Base-by-base conservation (phyloP, 2,329 filamentous ascomycete species). In the Penicillium sp. region DNA sequence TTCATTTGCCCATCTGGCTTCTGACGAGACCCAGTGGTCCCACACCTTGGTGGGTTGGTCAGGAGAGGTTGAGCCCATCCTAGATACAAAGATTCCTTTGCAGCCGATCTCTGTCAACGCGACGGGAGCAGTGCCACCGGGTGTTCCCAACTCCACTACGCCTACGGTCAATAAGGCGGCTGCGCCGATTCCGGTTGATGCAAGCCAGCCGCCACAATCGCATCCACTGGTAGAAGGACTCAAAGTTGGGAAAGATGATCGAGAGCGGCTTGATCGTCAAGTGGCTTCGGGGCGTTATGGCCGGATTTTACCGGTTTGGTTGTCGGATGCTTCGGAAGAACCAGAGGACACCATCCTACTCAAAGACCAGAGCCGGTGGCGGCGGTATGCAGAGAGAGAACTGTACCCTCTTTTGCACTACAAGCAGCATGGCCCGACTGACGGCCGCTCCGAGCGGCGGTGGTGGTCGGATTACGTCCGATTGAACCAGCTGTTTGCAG, bases 41-140 rank as follows among this genome's bases (percentile, higher is more conserved):
- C 92, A 96, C 73, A 93, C 86, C 0, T 81, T 96, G 5, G 88
- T 97, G 46, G 91, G 89, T 40, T 97, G 92, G 92, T 95, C 92
- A 3, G 92, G 92, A 50, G 92, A 97, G 69, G 86, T 92, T 51
- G 81, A 84, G 49, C 73, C 69, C n/a, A 57, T 66, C 12, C 46
- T 62, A 6, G 59, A 66, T 20, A 47, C 54, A 15, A 63, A 60
- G 47, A 24, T 45, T 6, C 65, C 65, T 18, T 50, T 66, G n/a
- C 66, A 70, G 45, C 64, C 62, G 27, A 57, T 66, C 28, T 55
- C 62, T 3, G 51, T 58, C 40, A 69, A 67, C 42, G 47, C 58
- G 9, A 50, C 53, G 32, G 52, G 54, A n/a, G 62, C 65, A 12
- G 20, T 57, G 8, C 52, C 61, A 3, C 53, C 75, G 8, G 53